These are phyloP conservation scores for Vaccinium darrowii DNA, from an alignment of 148 eudicot genomes.

Conservation along the genomic window DNA sequence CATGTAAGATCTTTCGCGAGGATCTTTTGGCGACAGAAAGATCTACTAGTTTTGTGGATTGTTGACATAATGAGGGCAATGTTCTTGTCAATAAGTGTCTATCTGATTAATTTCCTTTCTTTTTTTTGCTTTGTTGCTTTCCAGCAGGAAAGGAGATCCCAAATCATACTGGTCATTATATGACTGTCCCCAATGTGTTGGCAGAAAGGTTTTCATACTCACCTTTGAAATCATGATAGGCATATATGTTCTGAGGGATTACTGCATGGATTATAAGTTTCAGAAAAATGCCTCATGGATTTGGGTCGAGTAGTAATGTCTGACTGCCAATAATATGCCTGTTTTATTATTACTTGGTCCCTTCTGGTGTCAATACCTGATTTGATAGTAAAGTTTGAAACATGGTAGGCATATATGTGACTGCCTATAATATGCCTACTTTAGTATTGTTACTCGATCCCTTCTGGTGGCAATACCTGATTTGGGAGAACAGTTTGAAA, in stretches of 20 bases:
- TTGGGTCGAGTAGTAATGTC: not conserved
- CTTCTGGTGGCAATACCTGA: too few species aligned
- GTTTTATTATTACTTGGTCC: not conserved
- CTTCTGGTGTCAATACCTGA: not conserved
- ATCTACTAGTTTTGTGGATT: not conserved
- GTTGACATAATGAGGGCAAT: not conserved
- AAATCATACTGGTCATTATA: constrained; percentile 36
- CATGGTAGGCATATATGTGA: not conserved
- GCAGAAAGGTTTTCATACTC: constrained; percentile 48
- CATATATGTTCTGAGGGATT: too few species aligned
- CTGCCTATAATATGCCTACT: too few species aligned
- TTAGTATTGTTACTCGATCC: too few species aligned
- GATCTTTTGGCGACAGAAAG: not conserved
- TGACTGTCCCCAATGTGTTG: constrained; percentile 68
- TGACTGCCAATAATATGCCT: not conserved
- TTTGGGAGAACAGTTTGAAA: not conserved
- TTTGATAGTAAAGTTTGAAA: not conserved
- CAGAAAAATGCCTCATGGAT: not conserved
- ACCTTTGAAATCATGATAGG: constrained; percentile 5
- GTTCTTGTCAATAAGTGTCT: not conserved
- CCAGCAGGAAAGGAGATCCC: constrained; percentile 45
- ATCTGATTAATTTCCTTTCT: not conserved
- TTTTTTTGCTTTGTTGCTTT: constrained; percentile 5
- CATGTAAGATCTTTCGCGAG: constrained; percentile 28
- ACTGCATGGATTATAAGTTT: not conserved